Conservation (phyloP, 2,329 filamentous ascomycete genomes). For the Acarospora socialis region DNA sequence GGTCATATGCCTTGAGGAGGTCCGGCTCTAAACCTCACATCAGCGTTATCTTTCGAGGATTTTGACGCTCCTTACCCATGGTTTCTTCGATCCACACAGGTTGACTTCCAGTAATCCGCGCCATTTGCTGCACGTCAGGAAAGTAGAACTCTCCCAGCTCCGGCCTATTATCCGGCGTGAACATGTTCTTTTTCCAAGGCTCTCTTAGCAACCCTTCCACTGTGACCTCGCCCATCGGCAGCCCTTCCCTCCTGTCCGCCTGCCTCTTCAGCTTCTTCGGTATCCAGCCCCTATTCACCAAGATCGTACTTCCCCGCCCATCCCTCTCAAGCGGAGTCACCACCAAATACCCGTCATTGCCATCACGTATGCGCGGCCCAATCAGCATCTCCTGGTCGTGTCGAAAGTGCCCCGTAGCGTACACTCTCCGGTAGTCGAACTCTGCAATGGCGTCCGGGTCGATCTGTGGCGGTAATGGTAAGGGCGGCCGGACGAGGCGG, state of each 20-base stretch:
- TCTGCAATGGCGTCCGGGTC: constrained; percentile 70
- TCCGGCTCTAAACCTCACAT: constrained; percentile 49
- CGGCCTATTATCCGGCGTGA: constrained; percentile 81
- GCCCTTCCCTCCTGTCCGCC: constrained; percentile 43
- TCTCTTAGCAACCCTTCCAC: constrained; percentile 75
- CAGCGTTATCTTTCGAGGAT: constrained; percentile 8
- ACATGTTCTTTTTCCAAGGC: constrained; percentile 96
- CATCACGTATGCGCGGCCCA: constrained; percentile 77
- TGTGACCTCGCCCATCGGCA: constrained; percentile 57
- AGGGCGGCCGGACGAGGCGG: constrained; percentile 67
- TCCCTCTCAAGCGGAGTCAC: constrained; percentile 76
- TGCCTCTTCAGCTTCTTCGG: constrained; percentile 57
- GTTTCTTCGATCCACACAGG: constrained; percentile 92
- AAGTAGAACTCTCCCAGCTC: constrained; percentile 85
- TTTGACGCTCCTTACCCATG: constrained; percentile 56
- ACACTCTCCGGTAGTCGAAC: constrained; percentile 83
- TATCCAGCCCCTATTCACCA: constrained; percentile 91
- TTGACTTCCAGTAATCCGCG: constrained; percentile 63
- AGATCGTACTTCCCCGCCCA: constrained; percentile 48
- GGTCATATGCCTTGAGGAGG: constrained; percentile 59
- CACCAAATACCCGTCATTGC: constrained; percentile 80
- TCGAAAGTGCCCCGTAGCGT: constrained; percentile 55
- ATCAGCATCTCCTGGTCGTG: constrained; percentile 96
- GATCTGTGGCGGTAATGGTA: constrained; percentile 71
- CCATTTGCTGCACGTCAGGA: constrained; percentile 88